Percentiles rank a stretch among this genome's conserved stretches.
phyloP scores from a whole-genome alignment of 176 grass and related monocot genomes.

The Cenchrus fungigraminus region DNA sequence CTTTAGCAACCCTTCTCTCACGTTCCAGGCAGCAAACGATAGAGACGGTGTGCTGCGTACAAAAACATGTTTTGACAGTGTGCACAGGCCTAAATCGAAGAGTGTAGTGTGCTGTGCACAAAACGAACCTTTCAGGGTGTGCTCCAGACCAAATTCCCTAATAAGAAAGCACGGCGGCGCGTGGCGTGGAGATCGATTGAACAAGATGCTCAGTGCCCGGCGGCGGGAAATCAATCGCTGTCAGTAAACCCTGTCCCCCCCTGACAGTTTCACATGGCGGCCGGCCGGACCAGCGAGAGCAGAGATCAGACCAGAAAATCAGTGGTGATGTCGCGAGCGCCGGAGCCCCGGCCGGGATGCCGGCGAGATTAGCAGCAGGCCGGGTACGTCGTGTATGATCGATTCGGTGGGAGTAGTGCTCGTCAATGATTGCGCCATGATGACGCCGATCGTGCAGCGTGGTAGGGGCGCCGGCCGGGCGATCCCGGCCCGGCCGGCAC shows the following conservation, averaged over 20 bases:
- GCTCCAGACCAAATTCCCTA: too few relatives aligned
- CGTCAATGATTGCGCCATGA: conserved; percentile 51
- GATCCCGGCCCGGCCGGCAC: background rate
- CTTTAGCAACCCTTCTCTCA: too few relatives aligned
- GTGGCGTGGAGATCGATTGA: background rate
- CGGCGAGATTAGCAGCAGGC: background rate
- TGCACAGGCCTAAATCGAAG: too few relatives aligned
- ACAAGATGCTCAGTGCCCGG: background rate
- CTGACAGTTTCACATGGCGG: conserved; percentile 40
- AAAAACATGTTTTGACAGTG: too few relatives aligned
- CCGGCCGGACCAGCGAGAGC: too few relatives aligned
- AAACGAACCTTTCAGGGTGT: too few relatives aligned
- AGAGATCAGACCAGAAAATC: too few relatives aligned
- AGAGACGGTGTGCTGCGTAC: too few relatives aligned
- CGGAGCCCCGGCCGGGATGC: background rate
- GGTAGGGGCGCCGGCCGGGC: background rate
- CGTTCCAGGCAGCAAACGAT: too few relatives aligned
- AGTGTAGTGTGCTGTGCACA: too few relatives aligned
- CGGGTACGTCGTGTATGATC: background rate
- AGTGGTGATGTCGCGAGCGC: background rate
- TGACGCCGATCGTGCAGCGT: conserved; percentile 12
- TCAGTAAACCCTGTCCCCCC: background rate
- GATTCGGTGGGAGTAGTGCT: too few relatives aligned
- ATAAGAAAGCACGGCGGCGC: background rate
- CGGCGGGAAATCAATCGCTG: background rate